phyloP scores from a whole-genome alignment of 2,329 filamentous ascomycete genomes.

The Fusarium goolgardi region DNA sequence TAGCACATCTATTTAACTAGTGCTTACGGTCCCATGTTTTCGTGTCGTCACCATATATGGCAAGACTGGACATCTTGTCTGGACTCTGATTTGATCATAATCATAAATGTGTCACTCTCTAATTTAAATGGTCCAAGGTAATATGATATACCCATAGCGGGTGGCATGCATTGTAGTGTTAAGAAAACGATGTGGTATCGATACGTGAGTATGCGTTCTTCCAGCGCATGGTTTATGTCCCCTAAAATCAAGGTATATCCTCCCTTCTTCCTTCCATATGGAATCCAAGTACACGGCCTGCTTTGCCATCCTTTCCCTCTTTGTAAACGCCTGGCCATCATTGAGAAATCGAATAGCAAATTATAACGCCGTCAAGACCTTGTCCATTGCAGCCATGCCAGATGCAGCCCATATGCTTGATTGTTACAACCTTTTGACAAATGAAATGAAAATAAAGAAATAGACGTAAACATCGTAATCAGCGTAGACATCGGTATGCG shows the following conservation, averaged over 20 bases:
- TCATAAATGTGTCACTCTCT: too few relatives aligned
- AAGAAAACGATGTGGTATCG: constrained; percentile 47
- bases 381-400: constrained; percentile 28
- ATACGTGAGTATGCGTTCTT: constrained; percentile 40
- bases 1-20: constrained; percentile 1
- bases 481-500: constrained; percentile 21
- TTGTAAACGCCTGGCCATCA: constrained; percentile 41
- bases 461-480: constrained; percentile 35
- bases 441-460: constrained; percentile 33
- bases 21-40: constrained; percentile 13
- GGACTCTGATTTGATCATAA: not conserved
- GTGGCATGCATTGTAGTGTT: constrained; percentile 18
- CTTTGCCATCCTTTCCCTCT: constrained; percentile 32
- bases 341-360: constrained; percentile 22
- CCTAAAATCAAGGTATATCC: constrained; percentile 39
- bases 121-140: not conserved
- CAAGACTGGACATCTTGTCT: not conserved
- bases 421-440: constrained; percentile 35
- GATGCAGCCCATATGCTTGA: constrained; percentile 39
- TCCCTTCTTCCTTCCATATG: constrained; percentile 10
- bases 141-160: constrained; percentile 12
- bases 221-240: constrained; percentile 37
- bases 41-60: not conserved
- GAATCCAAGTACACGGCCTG: constrained; percentile 26
- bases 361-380: constrained; percentile 39